A percentile compares a stretch with the other conserved stretches of the same genome.
Conservation (phyloP, 2,329 filamentous ascomycete genomes). For the Diaporthe vexans region DNA sequence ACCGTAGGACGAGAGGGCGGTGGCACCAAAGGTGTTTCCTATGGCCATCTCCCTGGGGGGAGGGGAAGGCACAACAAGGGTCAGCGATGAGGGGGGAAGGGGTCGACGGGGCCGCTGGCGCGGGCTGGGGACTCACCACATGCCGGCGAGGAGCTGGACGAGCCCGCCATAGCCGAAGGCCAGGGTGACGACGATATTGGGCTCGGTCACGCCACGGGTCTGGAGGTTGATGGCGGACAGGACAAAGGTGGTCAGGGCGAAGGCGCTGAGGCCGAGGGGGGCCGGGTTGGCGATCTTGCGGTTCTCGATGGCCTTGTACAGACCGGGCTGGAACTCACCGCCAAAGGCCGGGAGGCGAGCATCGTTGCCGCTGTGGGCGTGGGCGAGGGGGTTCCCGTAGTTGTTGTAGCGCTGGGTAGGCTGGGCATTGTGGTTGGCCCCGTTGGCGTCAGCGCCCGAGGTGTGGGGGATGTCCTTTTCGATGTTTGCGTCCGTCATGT, state of each 20-base stretch:
- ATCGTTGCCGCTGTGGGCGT: constrained; percentile 50
- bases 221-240: constrained; percentile 81
- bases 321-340: constrained; percentile 80
- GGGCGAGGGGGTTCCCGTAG: constrained; percentile 57
- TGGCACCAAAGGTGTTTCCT: constrained; percentile 90
- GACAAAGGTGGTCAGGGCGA: constrained; percentile 87
- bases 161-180: constrained; percentile 84
- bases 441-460: constrained; percentile 34
- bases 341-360: constrained; percentile 72
- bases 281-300: constrained; percentile 86
- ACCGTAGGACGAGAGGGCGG: constrained; percentile 84
- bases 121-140: constrained; percentile 76
- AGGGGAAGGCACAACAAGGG: constrained; percentile 31
- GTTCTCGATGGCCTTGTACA: constrained; percentile 73
- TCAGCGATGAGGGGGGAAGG: not conserved
- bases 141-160: constrained; percentile 84
- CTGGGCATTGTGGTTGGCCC: constrained; percentile 23
- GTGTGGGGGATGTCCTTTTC: constrained; percentile 39
- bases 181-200: constrained; percentile 77
- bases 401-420: constrained; percentile 51
- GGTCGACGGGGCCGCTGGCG: too few relatives aligned
- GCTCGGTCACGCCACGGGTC: constrained; percentile 68
- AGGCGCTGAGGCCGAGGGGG: constrained; percentile 81
- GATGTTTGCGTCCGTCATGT: constrained; percentile 33
- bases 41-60: constrained; percentile 81